Base-by-base conservation (phyloP, 176 grass and related monocot genomes). In the Paspalum notatum region DNA sequence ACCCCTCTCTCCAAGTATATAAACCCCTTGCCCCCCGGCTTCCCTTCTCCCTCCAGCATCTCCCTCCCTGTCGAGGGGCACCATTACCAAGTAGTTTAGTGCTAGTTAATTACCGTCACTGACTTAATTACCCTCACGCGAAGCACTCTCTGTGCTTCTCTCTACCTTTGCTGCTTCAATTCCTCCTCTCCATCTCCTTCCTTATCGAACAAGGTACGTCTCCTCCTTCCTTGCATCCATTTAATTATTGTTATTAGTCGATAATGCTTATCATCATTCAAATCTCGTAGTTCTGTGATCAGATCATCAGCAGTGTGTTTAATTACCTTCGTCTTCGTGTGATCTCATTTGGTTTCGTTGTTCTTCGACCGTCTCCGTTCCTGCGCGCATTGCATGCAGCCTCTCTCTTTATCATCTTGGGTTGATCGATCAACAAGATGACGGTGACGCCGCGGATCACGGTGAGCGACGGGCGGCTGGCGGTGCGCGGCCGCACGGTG, bases 371-470 rank as follows among this genome's bases (percentile, higher is more conserved):
- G 5, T 26, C 4, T 1, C 12, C 6, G 26, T 12, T 62, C 18
- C 21, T 12, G 63, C 38, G 20, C n/a, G 73, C 14, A n/a, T 14
- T 50, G 25, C 51, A 68, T 60, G 46, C 42, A 12, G 52, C 12
- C 25, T n/a, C 44, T 22, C 42, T 10, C 25, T 48, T 8, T 14
- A 46, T 5, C 40, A 12, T 73, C 27, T 13, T 69, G 8, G 22
- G 46, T 16, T 24, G 8, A n/a, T 22, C 11, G 4, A 11, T 5
- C 16, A 84, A 86, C 16, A 84, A 86, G 74, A 97, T 97, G 91
- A 94, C 91, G 81, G 85, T 94, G 73, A 86, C 70, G 8, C 80
- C 94, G 6, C 50, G 47, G 61, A 94, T 97, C 72, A 87, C 91
- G 68, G 83, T 97, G 68, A 68, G 60, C 79, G 84, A 89, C 24